Evolutionary conservation across 176 grass and related monocot genomes (phyloP).

Genomic region (Rhipidocladum racemiflorum): DNA sequence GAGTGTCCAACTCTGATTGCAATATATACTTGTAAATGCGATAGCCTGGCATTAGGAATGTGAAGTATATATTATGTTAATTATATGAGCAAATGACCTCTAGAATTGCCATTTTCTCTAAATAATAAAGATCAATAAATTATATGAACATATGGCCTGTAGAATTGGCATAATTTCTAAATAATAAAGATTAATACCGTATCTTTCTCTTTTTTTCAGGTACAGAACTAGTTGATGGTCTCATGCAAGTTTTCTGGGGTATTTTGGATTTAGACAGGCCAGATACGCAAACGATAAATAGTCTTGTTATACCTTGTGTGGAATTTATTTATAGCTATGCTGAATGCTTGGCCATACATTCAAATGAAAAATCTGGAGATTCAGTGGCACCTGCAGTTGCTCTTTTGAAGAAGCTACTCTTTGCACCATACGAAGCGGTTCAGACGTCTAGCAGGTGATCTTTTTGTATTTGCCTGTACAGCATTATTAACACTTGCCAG

Average conservation of each 20-base stretch:
- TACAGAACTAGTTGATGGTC: constrained; percentile 75
- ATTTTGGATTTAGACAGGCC: constrained; percentile 91
- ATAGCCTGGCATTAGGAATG: not conserved
- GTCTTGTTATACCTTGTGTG: constrained; percentile 85
- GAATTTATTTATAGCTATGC: constrained; percentile 97
- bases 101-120: not conserved
- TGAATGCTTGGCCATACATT: constrained; percentile 74
- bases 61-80: too few relatives aligned
- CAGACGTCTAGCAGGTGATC: constrained; percentile 95
- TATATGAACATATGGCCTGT: not conserved
- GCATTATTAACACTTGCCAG: constrained; percentile 10
- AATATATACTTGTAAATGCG: not conserved
- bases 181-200: constrained; percentile 4
- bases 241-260: constrained; percentile 95
- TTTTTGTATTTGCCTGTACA: constrained; percentile 29
- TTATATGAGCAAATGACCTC: too few relatives aligned
- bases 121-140: constrained; percentile 6
- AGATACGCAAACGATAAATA: constrained; percentile 95
- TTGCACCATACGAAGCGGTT: constrained; percentile 93
- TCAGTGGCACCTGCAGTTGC: constrained; percentile 82
- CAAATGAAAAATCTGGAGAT: constrained; percentile 56
- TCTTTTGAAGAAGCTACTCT: constrained; percentile 88
- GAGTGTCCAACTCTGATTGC: not conserved
- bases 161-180: constrained; percentile 11
- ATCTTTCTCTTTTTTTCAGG: constrained; percentile 56